Evolutionary conservation across 306 rosid genomes (phyloP), one percentile per base, ranked within the genome.

Genomic region (Malus sylvestris): DNA sequence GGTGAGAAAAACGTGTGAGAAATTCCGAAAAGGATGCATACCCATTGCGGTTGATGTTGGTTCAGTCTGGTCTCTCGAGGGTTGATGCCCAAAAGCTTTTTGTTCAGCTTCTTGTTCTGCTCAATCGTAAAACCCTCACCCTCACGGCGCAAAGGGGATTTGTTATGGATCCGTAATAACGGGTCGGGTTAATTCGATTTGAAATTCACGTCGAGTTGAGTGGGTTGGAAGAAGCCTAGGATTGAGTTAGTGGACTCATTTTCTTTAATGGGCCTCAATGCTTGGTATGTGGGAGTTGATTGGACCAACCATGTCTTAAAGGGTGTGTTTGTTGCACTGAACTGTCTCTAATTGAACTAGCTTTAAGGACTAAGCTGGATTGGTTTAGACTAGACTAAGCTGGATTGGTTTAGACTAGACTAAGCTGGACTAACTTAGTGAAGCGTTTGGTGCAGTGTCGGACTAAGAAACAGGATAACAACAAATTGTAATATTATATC

Each of bases 81-180:
- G 70, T 66, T 35, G 70, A 38, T 10, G 49, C 70, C 49, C 49
- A 20, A 10, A 51, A 51, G 20, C 20, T 15, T 15, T 35, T 66
- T 66, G 18, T 35, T 35, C 51, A 32, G 45, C 42, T 32, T 19
- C 9, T 33, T 35, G 27, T 4, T 64, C 68, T 32, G 44, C 44
- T 20, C 51, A 33, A 66, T 66, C 70, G 16, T 66, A 35, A 66
- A 66, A 35, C 70, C 70, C 70, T 66, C 70, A 35, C 70, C 70
- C 70, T 66, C 70, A 10, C 49, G 49, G 70, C 40, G 51, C 70
- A 35, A 10, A 1, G 51, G 29, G 16, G 51, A 66, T 33, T 66
- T 20, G 30, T n/a, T 66, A 8, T 20, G 70, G 70, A 11, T 4
- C 70, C 46, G 42, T 19, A 14, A 35, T 10, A 20, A 66, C 10